phyloP scores from a whole-genome alignment of 2,329 filamentous ascomycete species.

The Colletotrichum filicis region DNA sequence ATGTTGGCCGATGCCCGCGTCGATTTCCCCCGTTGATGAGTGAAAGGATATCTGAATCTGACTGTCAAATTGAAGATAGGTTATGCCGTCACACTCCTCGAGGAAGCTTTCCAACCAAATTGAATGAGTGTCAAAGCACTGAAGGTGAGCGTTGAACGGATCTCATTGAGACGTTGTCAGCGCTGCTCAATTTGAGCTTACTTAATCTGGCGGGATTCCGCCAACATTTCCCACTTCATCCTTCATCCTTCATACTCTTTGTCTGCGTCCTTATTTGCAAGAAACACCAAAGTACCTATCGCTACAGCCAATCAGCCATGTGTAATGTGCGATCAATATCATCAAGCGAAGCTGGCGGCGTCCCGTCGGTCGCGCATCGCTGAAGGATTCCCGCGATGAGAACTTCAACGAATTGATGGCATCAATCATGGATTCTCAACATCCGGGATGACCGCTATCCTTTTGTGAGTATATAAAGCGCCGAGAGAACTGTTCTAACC shows the following conservation, averaged over 20 bases:
- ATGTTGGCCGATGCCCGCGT: neutral
- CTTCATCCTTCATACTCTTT: neutral
- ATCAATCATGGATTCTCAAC: neutral
- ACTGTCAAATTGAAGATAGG: neutral
- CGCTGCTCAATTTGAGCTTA: neutral
- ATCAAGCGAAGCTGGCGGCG: neutral
- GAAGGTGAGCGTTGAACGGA: neutral
- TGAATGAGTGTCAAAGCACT: neutral
- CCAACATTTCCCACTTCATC: slow-evolving; percentile 13
- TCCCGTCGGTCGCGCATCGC: neutral
- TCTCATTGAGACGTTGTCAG: neutral
- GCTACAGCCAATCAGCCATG: neutral
- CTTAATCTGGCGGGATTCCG: slow-evolving; percentile 31
- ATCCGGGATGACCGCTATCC: neutral
- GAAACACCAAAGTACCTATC: too few relatives aligned
- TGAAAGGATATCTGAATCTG: neutral
- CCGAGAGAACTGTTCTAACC: neutral
- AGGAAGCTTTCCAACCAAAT: neutral
- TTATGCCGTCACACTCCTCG: too few relatives aligned
- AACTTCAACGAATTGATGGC: neutral
- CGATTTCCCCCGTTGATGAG: neutral
- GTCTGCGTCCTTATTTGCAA: neutral
- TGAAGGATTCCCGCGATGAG: neutral
- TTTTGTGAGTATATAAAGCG: neutral
- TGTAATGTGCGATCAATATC: neutral